Evolutionary conservation across 2,329 filamentous ascomycete species (phyloP), one percentile per base, ranked within the genome.

Genomic region (Talaromyces sp.): DNA sequence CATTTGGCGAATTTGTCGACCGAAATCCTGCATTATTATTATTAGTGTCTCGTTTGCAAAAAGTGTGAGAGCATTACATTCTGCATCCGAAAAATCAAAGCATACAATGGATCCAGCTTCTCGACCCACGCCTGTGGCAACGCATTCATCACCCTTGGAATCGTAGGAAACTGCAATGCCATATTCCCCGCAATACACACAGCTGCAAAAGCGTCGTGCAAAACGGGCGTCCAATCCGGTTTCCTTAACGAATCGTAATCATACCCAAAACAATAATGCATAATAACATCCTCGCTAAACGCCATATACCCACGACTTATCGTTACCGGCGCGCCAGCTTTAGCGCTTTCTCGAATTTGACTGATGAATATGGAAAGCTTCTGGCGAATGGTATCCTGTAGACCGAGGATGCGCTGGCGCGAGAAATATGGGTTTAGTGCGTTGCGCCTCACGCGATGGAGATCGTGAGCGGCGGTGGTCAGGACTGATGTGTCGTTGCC

Each of bases 181-280:
- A 53, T 59, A 25, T 59, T 59, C 28, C 57, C 57, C 47, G 49
- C 30, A 22, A 59, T 19, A 28, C 9, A 30, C 17, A 59, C 32
- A 3, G 57, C 57, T 22, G 49, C 32, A 22, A 59, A 54, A 19
- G 49, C 22, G 42, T 59, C 57, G 4, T 59, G 57, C 47, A 59
- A 30, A 36, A 54, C 44, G 9, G 57, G 57, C 15, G 22, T 19
- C 57, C 57, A 59, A 15, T 3, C 33, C 15, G 32, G 47, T 44
- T 59, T 59, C 11, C 33, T 53, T 44, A 59, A 54, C 57, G 57
- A 54, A 22, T 59, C 49, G 49, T 59, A 59, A 59, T 59, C 49
- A 49, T 54, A 59, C 47, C 57, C 49, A 59, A 59, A 59, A 28
- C 57, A 59, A 53, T 53, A 59, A 30, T 59, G 36, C 57, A 59